Evolutionary conservation across 2,329 filamentous ascomycete species (phyloP), one percentile per base, ranked within the genome.

Genomic region (Eutypa lata): DNA sequence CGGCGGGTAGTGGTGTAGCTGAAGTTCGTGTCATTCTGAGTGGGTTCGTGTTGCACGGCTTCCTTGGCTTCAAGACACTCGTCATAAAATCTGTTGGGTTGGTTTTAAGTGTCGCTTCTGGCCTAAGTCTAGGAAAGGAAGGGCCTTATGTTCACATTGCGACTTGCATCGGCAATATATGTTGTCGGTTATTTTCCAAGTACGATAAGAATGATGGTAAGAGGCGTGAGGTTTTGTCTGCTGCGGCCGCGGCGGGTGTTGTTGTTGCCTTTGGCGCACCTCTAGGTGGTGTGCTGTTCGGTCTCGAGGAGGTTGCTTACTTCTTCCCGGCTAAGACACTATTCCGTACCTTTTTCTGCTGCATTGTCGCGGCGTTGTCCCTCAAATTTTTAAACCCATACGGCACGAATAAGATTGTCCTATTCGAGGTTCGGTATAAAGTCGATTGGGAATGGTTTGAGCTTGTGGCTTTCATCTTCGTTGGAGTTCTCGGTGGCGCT

Each of bases 11-110:
- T 71, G 94, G 94, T 62, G 94, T 99, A 13, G 94, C 94, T 7
- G 94, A 99, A 73, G 93, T 97, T 52, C 92, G 94, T 59, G 94
- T 97, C 54, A 97, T 97, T 53, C 82, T 97, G n/a, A 97, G 91
- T 64, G 94, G 94, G 6, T 99, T 97, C 65, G 93, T 99, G 51
- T 77, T 99, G 51, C 94, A 97, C 76, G 93, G 94, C 1, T 97
- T 97, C 67, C 81, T 99, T 7, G 94, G 94, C 61, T 71, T 96
- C 38, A 89, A 88, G 66, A 97, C 94, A 0, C 78, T 99, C 28
- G 71, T 93, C 5, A 82, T 96, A 72, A 99, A 99, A 69, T 89
- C 90, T 1, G 64, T 89, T 16, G 91, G 88, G 14, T 76, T 99
- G 46, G 83, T 97, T 53, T 78, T 97, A 52, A 95, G 90, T 68